These are phyloP conservation scores for Backusella macrospora DNA, from an alignment of 192 early-diverging fungal genomes.

Conservation along the genomic window DNA sequence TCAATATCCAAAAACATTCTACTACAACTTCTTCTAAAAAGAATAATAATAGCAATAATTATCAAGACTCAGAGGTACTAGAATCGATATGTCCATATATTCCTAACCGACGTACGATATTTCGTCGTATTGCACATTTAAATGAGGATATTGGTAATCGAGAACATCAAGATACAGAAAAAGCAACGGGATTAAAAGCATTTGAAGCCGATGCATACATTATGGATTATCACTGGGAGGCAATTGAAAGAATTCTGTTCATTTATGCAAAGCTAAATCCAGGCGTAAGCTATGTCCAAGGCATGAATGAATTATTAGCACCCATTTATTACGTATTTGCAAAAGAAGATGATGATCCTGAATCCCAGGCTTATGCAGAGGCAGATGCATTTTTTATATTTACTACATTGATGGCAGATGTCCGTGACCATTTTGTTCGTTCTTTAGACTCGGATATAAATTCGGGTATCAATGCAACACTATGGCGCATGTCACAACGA, in stretches of 20 bases:
- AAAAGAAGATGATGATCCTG: constrained; percentile 45
- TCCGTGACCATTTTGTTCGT: constrained; percentile 81
- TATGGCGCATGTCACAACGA: constrained; percentile 58
- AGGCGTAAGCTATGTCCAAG: constrained; percentile 85
- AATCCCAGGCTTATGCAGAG: constrained; percentile 65
- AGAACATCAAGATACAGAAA: constrained; percentile 35
- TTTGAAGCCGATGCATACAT: constrained; percentile 27
- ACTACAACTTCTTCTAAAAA: not conserved
- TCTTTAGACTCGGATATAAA: constrained; percentile 63
- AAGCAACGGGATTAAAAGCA: not conserved
- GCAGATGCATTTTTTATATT: constrained; percentile 83
- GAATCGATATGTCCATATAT: constrained; percentile 50
- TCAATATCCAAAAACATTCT: not conserved
- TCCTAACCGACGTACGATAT: constrained; percentile 56
- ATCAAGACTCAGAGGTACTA: not conserved
- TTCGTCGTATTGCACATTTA: constrained; percentile 66
- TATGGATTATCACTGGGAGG: constrained; percentile 78
- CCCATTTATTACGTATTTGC: constrained; percentile 82
- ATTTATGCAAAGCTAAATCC: constrained; percentile 81
- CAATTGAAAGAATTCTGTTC: constrained; percentile 75
- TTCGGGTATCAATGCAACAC: constrained; percentile 63
- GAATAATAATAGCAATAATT: too few relatives aligned
- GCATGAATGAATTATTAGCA: constrained; percentile 85
- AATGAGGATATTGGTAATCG: constrained; percentile 63
- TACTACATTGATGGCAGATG: constrained; percentile 67